Evolutionary conservation across 176 grass and related monocot species (phyloP), one percentile per base, ranked within the genome.

Genomic region (Dactylis glomerata): DNA sequence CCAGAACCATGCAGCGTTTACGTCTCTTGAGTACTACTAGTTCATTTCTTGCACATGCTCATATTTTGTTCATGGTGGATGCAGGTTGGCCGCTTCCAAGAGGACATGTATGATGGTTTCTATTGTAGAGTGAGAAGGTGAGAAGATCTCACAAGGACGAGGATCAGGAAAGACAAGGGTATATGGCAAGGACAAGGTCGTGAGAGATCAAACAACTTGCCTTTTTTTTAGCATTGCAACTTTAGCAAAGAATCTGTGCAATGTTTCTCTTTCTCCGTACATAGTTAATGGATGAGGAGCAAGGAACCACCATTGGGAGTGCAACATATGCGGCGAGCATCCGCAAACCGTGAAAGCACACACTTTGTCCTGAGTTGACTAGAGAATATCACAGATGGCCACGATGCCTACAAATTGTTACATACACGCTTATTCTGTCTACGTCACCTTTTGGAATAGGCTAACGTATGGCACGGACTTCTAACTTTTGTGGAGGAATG

Each of bases 311-410:
- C 19, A 80, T 68, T 40, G 42, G 76, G 65, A 83, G 24, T 82
- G 78, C 84, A 88, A 59, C 78, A 88, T 88, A 88, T 61, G 89
- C 89, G 36, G 85, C 58, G 69, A 68, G 81, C 84, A 91, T 38
- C 89, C 67, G 57, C 74, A 40, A 36, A 71, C 73, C 62, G 45
- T 72, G 31, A 83, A 63, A 37, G 34, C 85, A 88, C 33, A 75
- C 58, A 63, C 70, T 81, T 88, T 91, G 84, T 75, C n/a, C 68
- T 83, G 85, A 87, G 79, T 61, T 84, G 89, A 88, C 85, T 67
- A 36, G 68, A 75, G 57, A 83, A 87, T 75, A 68, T 74, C 44
- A 50, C 11, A 71, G 49, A 75, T 22, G 33, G 78, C 56, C 49
- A 87, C 50, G 30, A 16, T 56, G 15, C 17, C 58, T 61, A 24